Evolutionary conservation across 179 eudicot species (phyloP).

Genomic region (Silene noctiflora): DNA sequence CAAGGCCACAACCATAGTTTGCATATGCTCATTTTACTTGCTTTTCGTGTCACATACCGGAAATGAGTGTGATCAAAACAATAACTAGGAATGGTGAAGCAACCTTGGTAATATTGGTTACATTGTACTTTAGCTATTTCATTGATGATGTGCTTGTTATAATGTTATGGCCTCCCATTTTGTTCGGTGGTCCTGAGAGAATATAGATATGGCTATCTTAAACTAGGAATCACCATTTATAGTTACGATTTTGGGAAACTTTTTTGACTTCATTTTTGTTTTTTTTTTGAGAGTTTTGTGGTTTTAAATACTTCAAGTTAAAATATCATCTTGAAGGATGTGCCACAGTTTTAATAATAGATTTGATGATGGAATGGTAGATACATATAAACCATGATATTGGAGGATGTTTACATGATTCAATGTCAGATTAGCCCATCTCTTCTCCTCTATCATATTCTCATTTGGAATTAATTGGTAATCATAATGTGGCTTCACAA

Average conservation of each 20-base stretch:
- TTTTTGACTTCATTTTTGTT: constrained; percentile 10
- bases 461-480: constrained; percentile 8
- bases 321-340: constrained; percentile 1
- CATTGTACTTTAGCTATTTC: constrained; percentile 15
- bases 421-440: constrained; percentile 12
- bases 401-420: constrained; percentile 1
- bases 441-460: background rate
- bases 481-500: background rate
- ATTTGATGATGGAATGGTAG: constrained; percentile 6
- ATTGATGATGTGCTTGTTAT: constrained; percentile 17
- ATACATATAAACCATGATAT: background rate
- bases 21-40: constrained; percentile 25
- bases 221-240: constrained; percentile 6
- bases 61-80: constrained; percentile 18
- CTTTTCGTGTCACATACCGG: constrained; percentile 24
- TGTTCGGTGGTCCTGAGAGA: constrained; percentile 21
- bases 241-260: background rate
- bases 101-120: constrained; percentile 21
- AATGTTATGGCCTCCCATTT: constrained; percentile 26
- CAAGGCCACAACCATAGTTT: background rate
- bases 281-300: background rate
- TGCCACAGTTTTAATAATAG: constrained; percentile 1
- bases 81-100: constrained; percentile 32
- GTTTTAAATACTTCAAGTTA: constrained; percentile 6
- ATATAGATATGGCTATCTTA: background rate